Evolutionary conservation across 2,329 filamentous ascomycete species (phyloP).

Genomic region (Alternaria arborescens): DNA sequence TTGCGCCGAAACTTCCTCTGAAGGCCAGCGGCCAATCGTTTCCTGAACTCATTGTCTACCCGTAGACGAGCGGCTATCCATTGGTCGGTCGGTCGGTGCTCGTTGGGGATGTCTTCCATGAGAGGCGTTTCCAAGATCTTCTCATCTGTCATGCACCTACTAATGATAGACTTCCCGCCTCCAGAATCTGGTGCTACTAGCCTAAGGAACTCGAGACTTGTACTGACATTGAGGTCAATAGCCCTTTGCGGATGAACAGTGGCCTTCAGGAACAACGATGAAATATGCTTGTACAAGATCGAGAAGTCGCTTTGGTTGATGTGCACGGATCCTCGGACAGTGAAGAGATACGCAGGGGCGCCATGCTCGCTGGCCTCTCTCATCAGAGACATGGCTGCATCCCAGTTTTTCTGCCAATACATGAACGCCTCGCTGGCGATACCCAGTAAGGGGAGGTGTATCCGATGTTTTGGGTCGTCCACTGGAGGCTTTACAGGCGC

Average conservation of each 20-base stretch:
- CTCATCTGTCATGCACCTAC: slow-evolving; percentile 63
- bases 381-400: slow-evolving; percentile 65
- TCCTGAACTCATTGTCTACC: slow-evolving; percentile 66
- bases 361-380: slow-evolving; percentile 62
- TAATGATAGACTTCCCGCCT: slow-evolving; percentile 55
- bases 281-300: slow-evolving; percentile 67
- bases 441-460: slow-evolving; percentile 65
- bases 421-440: slow-evolving; percentile 75
- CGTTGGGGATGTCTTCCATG: slow-evolving; percentile 59
- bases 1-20: slow-evolving; percentile 49
- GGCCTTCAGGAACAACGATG: slow-evolving; percentile 67
- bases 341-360: slow-evolving; percentile 57
- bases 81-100: slow-evolving; percentile 65
- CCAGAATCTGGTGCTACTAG: slow-evolving; percentile 55
- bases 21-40: slow-evolving; percentile 58
- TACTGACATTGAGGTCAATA: slow-evolving; percentile 68
- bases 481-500: slow-evolving; percentile 54
- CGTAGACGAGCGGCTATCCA: slow-evolving; percentile 66
- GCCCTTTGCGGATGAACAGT: slow-evolving; percentile 70
- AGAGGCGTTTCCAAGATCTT: slow-evolving; percentile 57
- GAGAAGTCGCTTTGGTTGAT: slow-evolving; percentile 73
- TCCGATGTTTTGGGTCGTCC: slow-evolving; percentile 57
- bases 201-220: slow-evolving; percentile 69
- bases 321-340: slow-evolving; percentile 68
- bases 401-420: slow-evolving; percentile 72